Evolutionary conservation across 495 filamentous ascomycete species (phyloP), one percentile per base, ranked within the genome.

Genomic region (Mytilinidion resinicola): DNA sequence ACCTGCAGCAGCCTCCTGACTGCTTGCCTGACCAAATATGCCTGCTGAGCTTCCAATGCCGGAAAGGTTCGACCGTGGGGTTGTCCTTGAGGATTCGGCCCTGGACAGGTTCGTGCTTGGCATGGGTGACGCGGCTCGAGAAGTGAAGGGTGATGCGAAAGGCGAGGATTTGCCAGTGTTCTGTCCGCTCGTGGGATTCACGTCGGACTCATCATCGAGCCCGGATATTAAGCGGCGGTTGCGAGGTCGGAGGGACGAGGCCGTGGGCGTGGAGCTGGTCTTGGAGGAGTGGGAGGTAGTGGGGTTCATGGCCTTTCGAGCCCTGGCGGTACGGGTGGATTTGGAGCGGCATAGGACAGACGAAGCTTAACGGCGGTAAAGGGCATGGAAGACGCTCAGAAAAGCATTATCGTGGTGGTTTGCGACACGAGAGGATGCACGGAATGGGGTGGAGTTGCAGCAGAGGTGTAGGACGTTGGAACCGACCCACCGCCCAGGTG

Each of bases 171-270:
- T 56, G 8, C 60, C 46, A 9, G 48, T 53, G 25, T 30, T 42
- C n/a, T 41, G 50, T 59, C 20, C 62, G 50, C 41, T 25, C 17
- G 63, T 54, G 21, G 55, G 36, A 25, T 21, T 34, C 50, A 44
- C 38, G 11, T 69, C 56, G 34, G 55, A 60, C 44, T 65, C 67
- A 55, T 71, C 72, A 39, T 69, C 67, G 30, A 74, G 61, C 9
- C 66, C 64, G n/a, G 72, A 72, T 33, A 74, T 72, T 52, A 74
- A 60, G 25, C 72, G 67, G 12, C 66, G 62, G 15, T 61, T 65
- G 6, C 72, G 67, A 2, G 72, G 70, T 14, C 72, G 64, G 11
- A 74, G 59, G 8, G 68, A 60, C 8, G 71, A 69, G 21, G 67
- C 56, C 44, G 59, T 39, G n/a, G 39, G 59, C 17, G 55, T 65